These are phyloP conservation scores for Sordariomycetes sp. DNA, from an alignment of 2,329 filamentous ascomycete genomes.

Conservation along the genomic window DNA sequence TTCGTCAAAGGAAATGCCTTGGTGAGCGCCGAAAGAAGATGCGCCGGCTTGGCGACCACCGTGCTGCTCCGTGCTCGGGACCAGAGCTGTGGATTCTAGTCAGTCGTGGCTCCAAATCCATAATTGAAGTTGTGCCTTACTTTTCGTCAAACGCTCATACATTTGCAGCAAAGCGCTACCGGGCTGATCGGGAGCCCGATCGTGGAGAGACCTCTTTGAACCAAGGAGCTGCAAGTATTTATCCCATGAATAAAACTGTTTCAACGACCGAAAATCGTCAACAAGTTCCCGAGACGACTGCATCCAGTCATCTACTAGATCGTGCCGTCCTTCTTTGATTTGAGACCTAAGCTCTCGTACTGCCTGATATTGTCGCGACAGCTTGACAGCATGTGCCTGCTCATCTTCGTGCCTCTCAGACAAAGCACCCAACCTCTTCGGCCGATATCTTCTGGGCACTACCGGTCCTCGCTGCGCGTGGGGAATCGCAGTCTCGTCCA, in stretches of 20 bases:
- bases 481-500: no score
- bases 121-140: slow-evolving; percentile 23
- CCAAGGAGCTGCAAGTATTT: slow-evolving; percentile 53
- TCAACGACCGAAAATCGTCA: slow-evolving; percentile 54
- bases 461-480: slow-evolving; percentile 9
- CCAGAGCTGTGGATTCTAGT: slow-evolving; percentile 16
- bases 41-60: no score
- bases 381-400: slow-evolving; percentile 26
- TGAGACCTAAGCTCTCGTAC: slow-evolving; percentile 31
- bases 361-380: slow-evolving; percentile 31
- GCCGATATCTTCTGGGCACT: slow-evolving; percentile 32
- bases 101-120: slow-evolving; percentile 4
- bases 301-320: slow-evolving; percentile 46
- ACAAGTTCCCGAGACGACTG: slow-evolving; percentile 48
- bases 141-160: slow-evolving; percentile 45
- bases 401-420: slow-evolving; percentile 35
- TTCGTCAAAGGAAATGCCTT: slow-evolving; percentile 69
- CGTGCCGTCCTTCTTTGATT: slow-evolving; percentile 29
- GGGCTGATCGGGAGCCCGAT: slow-evolving; percentile 14
- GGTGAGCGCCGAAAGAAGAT: slow-evolving; percentile 51
- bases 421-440: slow-evolving; percentile 33
- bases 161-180: slow-evolving; percentile 40
- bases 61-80: no score
- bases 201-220: slow-evolving; percentile 9
- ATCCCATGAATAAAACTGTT: slow-evolving; percentile 58